These are phyloP conservation scores for Solanum gracilifrons DNA, from an alignment of 257 asterid species.

Conservation along the genomic window DNA sequence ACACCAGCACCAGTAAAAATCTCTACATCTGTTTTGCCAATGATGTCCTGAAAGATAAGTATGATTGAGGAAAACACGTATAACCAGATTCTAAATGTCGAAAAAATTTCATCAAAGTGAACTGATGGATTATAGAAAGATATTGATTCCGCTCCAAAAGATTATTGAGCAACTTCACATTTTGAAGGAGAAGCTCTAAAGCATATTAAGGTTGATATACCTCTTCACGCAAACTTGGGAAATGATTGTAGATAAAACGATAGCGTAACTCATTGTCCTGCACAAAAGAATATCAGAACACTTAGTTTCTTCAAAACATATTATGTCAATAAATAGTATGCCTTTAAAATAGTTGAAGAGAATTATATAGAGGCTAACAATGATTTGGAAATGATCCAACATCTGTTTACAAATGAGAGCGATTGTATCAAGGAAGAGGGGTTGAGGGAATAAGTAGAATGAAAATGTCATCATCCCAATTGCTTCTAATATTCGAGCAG, in stretches of 20 bases:
- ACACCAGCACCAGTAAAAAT: slow-evolving; percentile 77
- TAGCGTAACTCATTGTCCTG: slow-evolving; percentile 84
- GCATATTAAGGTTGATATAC: slow-evolving; percentile 17
- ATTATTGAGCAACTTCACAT: neutral
- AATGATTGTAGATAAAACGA: slow-evolving; percentile 90
- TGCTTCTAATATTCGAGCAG: neutral
- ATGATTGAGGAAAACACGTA: neutral
- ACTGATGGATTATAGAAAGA: neutral
- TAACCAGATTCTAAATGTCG: neutral
- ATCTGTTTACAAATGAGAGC: neutral
- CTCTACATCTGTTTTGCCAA: slow-evolving; percentile 85
- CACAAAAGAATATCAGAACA: neutral
- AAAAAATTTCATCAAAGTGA: neutral
- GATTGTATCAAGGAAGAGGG: neutral
- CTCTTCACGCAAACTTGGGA: slow-evolving; percentile 82
- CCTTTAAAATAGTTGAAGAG: neutral
- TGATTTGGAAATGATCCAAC: neutral
- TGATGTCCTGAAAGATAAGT: slow-evolving; percentile 60
- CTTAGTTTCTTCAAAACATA: neutral
- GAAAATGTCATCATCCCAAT: neutral
- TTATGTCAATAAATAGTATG: neutral
- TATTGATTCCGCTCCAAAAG: neutral
- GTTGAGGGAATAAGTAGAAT: neutral
- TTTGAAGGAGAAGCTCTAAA: neutral
- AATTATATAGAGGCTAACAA: neutral